Evolutionary conservation across 2,329 filamentous ascomycete genomes (phyloP).

Genomic region (Shiraia bambusicola): DNA sequence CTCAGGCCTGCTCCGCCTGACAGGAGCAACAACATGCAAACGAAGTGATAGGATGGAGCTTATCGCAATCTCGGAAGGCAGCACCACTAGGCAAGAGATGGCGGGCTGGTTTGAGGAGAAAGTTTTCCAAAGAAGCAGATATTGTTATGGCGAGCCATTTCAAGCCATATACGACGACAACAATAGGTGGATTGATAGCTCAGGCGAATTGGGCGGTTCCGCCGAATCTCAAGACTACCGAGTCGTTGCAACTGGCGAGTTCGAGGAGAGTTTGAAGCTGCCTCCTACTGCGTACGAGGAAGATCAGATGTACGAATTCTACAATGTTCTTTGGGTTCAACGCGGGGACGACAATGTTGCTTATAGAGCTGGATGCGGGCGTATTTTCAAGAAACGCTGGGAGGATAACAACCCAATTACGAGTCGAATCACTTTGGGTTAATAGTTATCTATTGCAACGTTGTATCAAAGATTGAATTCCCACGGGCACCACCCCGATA

Average conservation of each 20-base stretch:
- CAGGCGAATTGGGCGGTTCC: background rate
- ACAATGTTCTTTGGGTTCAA: constrained; percentile 11
- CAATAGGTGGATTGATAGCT: no score
- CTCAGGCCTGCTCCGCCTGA: constrained; percentile 1
- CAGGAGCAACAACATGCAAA: background rate
- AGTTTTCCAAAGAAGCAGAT: background rate
- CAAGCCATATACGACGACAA: no score
- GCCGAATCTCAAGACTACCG: no score
- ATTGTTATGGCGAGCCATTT: no score
- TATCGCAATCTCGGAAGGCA: background rate
- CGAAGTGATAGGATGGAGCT: background rate
- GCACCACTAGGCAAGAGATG: background rate
- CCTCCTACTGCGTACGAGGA: background rate
- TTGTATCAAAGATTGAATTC: no score
- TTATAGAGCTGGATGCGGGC: constrained; percentile 3
- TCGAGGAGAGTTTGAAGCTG: no score
- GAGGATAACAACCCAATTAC: background rate
- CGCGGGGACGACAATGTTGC: background rate
- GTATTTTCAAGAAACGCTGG: constrained; percentile 4
- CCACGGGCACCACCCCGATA: no score
- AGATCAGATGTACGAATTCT: constrained; percentile 3
- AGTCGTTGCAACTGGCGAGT: no score
- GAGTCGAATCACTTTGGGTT: background rate
- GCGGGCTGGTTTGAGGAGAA: background rate
- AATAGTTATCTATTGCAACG: no score